Percentiles rank a stretch among this genome's conserved stretches.
Evolutionary conservation across 495 filamentous ascomycete species (phyloP).

Genomic region (Penicillium canescens): DNA sequence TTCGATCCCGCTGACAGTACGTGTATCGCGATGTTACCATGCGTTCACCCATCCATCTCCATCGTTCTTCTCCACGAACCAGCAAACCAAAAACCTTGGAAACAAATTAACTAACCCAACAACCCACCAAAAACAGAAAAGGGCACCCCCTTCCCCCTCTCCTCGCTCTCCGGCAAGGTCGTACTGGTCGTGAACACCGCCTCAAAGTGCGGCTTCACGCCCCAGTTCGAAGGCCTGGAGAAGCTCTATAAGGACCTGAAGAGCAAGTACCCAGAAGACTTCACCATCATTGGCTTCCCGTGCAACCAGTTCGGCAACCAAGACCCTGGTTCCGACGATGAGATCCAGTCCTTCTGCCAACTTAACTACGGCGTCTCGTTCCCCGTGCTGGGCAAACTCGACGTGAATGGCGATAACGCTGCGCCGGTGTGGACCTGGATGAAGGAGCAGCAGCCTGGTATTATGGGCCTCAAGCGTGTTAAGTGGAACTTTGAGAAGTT

Average conservation of each 20-base stretch:
- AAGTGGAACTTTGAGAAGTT: constrained; percentile 99
- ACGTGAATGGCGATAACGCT: constrained; percentile 86
- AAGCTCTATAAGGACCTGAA: constrained; percentile 80
- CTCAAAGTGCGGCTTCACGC: constrained; percentile 97
- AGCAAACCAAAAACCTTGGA: not conserved
- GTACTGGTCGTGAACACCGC: constrained; percentile 97
- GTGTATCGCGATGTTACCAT: constrained; percentile 27
- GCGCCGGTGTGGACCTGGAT: constrained; percentile 84
- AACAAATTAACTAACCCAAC: constrained; percentile 18
- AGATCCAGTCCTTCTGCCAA: constrained; percentile 91
- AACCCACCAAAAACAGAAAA: constrained; percentile 57
- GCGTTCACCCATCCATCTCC: not conserved
- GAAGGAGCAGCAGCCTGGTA: constrained; percentile 79
- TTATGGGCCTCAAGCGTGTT: constrained; percentile 81
- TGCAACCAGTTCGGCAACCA: constrained; percentile 97
- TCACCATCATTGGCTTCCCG: constrained; percentile 90
- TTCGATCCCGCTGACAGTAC: constrained; percentile 83
- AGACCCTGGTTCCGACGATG: constrained; percentile 84
- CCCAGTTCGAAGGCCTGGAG: constrained; percentile 92
- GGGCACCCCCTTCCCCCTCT: constrained; percentile 68
- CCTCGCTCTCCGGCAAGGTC: constrained; percentile 79
- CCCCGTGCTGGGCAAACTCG: constrained; percentile 85
- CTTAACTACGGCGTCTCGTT: constrained; percentile 95
- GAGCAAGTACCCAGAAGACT: constrained; percentile 66
- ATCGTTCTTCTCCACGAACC: not conserved